A percentile compares a stretch with the other conserved stretches of the same genome.
These are phyloP conservation scores for Halenospora varia DNA, from an alignment of 495 filamentous ascomycete genomes.

Conservation along the genomic window DNA sequence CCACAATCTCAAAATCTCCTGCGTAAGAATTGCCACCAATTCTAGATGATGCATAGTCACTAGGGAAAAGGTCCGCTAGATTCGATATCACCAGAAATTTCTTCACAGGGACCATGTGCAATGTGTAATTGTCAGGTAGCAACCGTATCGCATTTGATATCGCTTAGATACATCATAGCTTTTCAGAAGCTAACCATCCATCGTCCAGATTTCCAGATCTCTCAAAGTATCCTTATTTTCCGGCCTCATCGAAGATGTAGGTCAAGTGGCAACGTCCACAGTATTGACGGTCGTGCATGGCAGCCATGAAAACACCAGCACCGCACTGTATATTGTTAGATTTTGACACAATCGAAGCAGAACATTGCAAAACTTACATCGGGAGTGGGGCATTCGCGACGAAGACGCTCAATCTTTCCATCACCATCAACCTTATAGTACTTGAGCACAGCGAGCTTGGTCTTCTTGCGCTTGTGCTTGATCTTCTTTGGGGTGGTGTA, in stretches of 20 bases:
- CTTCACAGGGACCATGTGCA: no score
- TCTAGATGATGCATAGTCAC: no score
- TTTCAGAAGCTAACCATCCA: constrained; percentile 7
- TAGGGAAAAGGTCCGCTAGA: no score
- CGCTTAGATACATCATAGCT: constrained; percentile 13
- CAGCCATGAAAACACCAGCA: constrained; percentile 99
- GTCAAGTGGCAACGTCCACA: constrained; percentile 99
- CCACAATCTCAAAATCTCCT: no score
- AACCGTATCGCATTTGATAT: constrained; percentile 16
- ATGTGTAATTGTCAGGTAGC: neutral
- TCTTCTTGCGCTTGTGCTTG: constrained; percentile 99
- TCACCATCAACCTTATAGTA: constrained; percentile 99
- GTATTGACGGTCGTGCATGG: constrained; percentile 99
- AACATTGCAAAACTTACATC: constrained; percentile 57
- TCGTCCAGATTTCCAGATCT: neutral
- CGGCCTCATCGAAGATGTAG: constrained; percentile 88
- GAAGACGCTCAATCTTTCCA: constrained; percentile 99
- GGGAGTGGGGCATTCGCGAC: constrained; percentile 90
- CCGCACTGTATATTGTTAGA: constrained; percentile 60
- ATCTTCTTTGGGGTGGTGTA: constrained; percentile 99
- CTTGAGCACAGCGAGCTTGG: constrained; percentile 99
- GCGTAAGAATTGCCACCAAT: no score
- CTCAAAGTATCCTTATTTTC: constrained; percentile 30
- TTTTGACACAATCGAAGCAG: neutral
- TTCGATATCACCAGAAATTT: no score